A percentile compares a stretch with the other conserved stretches of the same genome.
Evolutionary conservation across 805 yeast genomes (phyloP).

Genomic region (Candida easanensis): DNA sequence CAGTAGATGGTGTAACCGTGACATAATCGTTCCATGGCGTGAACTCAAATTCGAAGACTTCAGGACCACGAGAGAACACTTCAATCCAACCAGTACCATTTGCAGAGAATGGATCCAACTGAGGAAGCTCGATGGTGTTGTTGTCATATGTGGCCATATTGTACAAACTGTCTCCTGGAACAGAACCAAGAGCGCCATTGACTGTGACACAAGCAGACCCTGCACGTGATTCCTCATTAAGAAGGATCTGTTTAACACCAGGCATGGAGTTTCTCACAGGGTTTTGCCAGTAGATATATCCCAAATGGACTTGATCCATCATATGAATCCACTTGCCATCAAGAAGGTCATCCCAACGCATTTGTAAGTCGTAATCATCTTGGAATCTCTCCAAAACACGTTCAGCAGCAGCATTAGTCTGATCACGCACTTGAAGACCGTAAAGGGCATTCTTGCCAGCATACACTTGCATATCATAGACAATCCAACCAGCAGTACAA

Average conservation of each 20-base stretch:
- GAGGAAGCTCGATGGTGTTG: constrained; percentile 13
- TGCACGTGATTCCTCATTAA: constrained; percentile 8
- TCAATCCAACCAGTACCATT: constrained; percentile 12
- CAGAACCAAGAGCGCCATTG: constrained; percentile 6
- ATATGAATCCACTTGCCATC: constrained; percentile 16
- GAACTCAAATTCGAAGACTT: constrained; percentile 13
- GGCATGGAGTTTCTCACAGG: constrained; percentile 15
- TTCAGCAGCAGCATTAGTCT: constrained; percentile 10
- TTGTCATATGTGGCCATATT: constrained; percentile 10
- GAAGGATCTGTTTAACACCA: constrained; percentile 1
- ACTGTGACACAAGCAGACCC: constrained; percentile 13
- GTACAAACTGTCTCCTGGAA: constrained; percentile 11
- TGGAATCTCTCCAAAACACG: constrained; percentile 6
- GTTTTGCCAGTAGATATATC: constrained; percentile 15
- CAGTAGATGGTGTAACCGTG: constrained; percentile 6
- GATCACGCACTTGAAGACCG: constrained; percentile 10
- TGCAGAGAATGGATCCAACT: constrained; percentile 9
- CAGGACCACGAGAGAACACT: constrained; percentile 10
- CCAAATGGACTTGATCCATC: constrained; percentile 15
- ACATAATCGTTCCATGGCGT: constrained; percentile 14
- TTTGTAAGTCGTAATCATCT: constrained; percentile 4
- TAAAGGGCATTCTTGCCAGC: constrained; percentile 11
- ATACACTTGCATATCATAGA: constrained; percentile 10
- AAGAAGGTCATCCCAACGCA: constrained; percentile 10
- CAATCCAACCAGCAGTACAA: constrained; percentile 11